These are phyloP conservation scores for Fomitiporia mediterranea DNA, from an alignment of 1,284 basidiomycete genomes.

Conservation along the genomic window DNA sequence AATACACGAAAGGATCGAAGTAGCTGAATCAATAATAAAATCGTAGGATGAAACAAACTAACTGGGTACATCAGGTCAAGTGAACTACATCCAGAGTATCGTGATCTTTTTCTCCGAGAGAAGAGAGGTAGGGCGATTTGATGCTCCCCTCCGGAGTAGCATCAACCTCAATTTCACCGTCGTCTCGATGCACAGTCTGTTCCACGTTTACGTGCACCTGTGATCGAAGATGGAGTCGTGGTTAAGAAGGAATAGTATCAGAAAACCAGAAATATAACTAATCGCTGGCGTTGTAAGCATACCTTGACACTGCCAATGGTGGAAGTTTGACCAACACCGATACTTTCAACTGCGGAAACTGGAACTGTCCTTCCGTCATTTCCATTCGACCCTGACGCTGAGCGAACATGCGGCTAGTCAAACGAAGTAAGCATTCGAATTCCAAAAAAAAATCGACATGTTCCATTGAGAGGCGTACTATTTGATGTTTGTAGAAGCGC, in stretches of 20 bases:
- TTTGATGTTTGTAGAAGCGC: slow-evolving; percentile 7
- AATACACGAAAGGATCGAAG: too few species aligned
- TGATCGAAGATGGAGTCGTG: neutral
- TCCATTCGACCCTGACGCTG: slow-evolving; percentile 4
- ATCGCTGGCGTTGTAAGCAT: slow-evolving; percentile 1
- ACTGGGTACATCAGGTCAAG: too few species aligned
- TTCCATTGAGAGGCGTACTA: slow-evolving; percentile 1
- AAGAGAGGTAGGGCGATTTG: slow-evolving; percentile 5
- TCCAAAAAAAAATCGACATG: neutral
- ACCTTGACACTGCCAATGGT: slow-evolving; percentile 17
- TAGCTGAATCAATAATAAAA: neutral
- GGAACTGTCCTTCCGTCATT: neutral
- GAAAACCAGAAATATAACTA: neutral
- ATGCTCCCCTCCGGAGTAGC: slow-evolving; percentile 11
- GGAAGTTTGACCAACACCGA: slow-evolving; percentile 1
- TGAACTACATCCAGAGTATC: too few species aligned
- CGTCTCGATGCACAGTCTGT: slow-evolving; percentile 17
- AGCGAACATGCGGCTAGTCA: slow-evolving; percentile 2
- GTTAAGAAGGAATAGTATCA: neutral
- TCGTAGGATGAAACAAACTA: too few species aligned
- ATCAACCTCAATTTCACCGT: slow-evolving; percentile 11
- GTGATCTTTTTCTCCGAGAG: neutral
- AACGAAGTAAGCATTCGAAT: neutral
- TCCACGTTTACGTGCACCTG: slow-evolving; percentile 20
- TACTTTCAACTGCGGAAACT: neutral